Percentiles rank a stretch among this genome's conserved stretches.
Evolutionary conservation across 768 basidiomycete species (phyloP).

Genomic region (Tulasnella sp.): DNA sequence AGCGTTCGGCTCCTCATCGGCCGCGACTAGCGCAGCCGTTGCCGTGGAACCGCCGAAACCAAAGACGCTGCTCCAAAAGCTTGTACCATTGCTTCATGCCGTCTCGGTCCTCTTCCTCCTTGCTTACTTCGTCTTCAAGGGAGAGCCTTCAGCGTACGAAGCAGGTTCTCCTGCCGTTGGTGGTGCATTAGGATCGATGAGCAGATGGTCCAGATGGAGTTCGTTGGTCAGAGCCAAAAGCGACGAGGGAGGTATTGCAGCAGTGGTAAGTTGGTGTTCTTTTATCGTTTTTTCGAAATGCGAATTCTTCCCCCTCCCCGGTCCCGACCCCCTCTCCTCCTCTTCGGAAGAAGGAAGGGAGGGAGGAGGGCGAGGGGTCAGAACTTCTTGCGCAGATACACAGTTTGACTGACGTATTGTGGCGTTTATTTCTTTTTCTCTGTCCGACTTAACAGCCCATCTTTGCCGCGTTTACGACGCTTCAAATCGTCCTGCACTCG

Average conservation of each 20-base stretch:
- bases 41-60: slow-evolving; percentile 36
- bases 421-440: too few relatives aligned
- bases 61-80: slow-evolving; percentile 45
- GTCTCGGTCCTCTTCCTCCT: slow-evolving; percentile 60
- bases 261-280: slow-evolving; percentile 48
- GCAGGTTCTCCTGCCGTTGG: too few relatives aligned
- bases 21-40: slow-evolving; percentile 14
- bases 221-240: slow-evolving; percentile 41
- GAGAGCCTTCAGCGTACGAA: slow-evolving; percentile 49
- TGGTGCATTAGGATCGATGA: too few relatives aligned
- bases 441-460: slow-evolving; percentile 52
- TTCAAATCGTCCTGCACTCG: slow-evolving; percentile 69
- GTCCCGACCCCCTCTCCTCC: neutral
- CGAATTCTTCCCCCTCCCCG: neutral
- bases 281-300: neutral
- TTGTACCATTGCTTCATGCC: slow-evolving; percentile 64
- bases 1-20: slow-evolving; percentile 21
- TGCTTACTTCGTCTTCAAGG: slow-evolving; percentile 62
- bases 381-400: neutral
- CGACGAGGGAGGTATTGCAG: slow-evolving; percentile 49
- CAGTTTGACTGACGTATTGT: slow-evolving; percentile 5
- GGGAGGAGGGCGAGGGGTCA: too few relatives aligned
- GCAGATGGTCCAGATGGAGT: slow-evolving; percentile 67
- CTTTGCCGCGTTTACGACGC: slow-evolving; percentile 75
- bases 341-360: neutral